Base-by-base conservation (phyloP, 345 rosid species). In the Tarenaya hassleriana region DNA sequence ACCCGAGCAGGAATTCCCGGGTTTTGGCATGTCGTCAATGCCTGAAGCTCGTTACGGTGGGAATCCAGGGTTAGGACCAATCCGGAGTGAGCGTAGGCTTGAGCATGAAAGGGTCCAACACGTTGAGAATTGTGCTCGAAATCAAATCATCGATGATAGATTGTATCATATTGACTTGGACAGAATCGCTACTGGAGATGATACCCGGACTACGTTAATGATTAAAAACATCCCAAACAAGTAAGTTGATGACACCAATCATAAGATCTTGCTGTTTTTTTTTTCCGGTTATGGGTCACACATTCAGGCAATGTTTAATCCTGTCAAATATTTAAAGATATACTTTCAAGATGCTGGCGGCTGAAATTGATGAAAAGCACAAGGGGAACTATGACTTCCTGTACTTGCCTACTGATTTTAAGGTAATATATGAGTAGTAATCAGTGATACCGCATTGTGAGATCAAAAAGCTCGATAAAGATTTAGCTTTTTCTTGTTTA, bases 201-300 rank as follows among this genome's bases (percentile, higher is more conserved):
- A 91, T 74, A 66, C 63, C 18, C 74, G 98, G 63, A 91, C 96
- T 32, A 91, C 96, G 21, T 70, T 91, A 61, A 82, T 92, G 90
- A 88, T 92, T 15, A 92, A 88, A 63, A 88, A 92, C 69, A 88
- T 92, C 62, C 96, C 98, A 39, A 88, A 92, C 68, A 92, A 88
- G 98, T 92, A 82, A 65, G 84, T 33, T 50, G 15, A 38, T 31
- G 58, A 49, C 38, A 35, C 19, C 32, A 34, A 11, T 35, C 12
- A 24, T 42, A 35, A 19, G 12, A 41, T 43, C 5, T 43, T 2
- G 15, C 3, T 10, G 3, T 3, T 37, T 10, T 37, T 10, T 37
- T 10, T n/a, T n/a, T n/a, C n/a, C n/a, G n/a, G n/a, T n/a, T n/a
- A n/a, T n/a, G n/a, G n/a, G n/a, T n/a, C n/a, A n/a, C 15, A 13